phyloP scores from a whole-genome alignment of 805 yeast species.

The Candida morakotiae region DNA sequence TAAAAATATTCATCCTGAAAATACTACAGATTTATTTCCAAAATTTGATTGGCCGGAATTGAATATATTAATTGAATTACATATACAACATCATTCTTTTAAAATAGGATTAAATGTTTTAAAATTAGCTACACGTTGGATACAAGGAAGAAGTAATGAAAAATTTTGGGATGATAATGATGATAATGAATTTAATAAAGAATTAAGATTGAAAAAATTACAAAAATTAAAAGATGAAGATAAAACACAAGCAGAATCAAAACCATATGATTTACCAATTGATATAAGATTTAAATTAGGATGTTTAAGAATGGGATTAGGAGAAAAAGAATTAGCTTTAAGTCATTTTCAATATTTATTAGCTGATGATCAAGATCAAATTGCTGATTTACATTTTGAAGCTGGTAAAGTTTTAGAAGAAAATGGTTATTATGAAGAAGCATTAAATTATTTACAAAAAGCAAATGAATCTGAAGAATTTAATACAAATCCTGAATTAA shows the following conservation, averaged over 20 bases:
- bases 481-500: constrained; percentile 45
- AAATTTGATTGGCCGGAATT: constrained; percentile 84
- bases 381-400: constrained; percentile 68
- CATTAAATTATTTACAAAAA: constrained; percentile 60
- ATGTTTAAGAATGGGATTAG: constrained; percentile 60
- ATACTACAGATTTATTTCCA: constrained; percentile 27
- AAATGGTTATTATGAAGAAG: constrained; percentile 69
- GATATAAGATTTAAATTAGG: constrained; percentile 86
- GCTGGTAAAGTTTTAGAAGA: constrained; percentile 74
- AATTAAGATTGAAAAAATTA: constrained; percentile 48
- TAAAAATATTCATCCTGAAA: constrained; percentile 43
- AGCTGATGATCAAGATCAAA: constrained; percentile 53
- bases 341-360: constrained; percentile 61
- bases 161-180: constrained; percentile 59
- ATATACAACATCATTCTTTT: constrained; percentile 65
- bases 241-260: constrained; percentile 7
- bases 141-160: constrained; percentile 63
- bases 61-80: constrained; percentile 78
- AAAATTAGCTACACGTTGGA: constrained; percentile 77
- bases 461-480: constrained; percentile 54
- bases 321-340: constrained; percentile 65
- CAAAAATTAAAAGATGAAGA: constrained; percentile 8
- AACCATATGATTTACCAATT: constrained; percentile 58
- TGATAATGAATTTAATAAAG: constrained; percentile 75
- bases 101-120: constrained; percentile 59